These are phyloP conservation scores for Mortierella sp. DNA, from an alignment of 371 early-diverging fungal genomes.

Conservation along the genomic window DNA sequence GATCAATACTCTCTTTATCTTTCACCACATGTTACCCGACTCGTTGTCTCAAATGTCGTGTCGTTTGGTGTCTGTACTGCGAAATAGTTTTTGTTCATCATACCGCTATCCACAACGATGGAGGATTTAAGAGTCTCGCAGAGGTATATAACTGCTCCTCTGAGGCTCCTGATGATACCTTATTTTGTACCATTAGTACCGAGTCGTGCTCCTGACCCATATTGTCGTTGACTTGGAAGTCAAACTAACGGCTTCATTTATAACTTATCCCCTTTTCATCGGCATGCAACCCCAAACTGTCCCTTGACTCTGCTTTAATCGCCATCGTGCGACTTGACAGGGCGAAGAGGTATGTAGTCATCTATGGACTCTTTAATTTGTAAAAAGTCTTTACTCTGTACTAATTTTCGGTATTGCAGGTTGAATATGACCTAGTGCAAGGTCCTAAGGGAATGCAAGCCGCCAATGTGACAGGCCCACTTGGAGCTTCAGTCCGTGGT, in stretches of 20 bases:
- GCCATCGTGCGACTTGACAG: constrained; percentile 1
- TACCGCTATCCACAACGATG: constrained; percentile 84
- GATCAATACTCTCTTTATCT: constrained; percentile 22
- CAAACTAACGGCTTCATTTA: background rate
- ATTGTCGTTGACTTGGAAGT: background rate
- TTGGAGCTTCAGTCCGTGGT: constrained; percentile 79
- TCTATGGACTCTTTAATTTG: background rate
- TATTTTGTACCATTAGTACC: constrained; percentile 4
- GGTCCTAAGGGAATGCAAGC: constrained; percentile 91
- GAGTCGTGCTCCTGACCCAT: background rate
- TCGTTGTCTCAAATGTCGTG: constrained; percentile 8
- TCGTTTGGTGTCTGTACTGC: constrained; percentile 8
- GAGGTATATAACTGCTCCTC: constrained; percentile 64
- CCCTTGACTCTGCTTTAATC: too few species aligned
- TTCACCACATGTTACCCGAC: background rate
- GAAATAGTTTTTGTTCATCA: constrained; percentile 89
- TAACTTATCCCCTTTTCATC: background rate
- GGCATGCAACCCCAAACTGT: too few species aligned
- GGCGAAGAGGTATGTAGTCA: constrained; percentile 23
- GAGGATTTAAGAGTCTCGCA: constrained; percentile 89
- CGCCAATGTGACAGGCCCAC: constrained; percentile 84
- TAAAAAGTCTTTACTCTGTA: background rate
- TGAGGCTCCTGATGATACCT: constrained; percentile 2
- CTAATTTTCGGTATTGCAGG: constrained; percentile 45
- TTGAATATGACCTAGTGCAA: constrained; percentile 84